Conservation (phyloP, 495 filamentous ascomycete species). For the Podospora comata region DNA sequence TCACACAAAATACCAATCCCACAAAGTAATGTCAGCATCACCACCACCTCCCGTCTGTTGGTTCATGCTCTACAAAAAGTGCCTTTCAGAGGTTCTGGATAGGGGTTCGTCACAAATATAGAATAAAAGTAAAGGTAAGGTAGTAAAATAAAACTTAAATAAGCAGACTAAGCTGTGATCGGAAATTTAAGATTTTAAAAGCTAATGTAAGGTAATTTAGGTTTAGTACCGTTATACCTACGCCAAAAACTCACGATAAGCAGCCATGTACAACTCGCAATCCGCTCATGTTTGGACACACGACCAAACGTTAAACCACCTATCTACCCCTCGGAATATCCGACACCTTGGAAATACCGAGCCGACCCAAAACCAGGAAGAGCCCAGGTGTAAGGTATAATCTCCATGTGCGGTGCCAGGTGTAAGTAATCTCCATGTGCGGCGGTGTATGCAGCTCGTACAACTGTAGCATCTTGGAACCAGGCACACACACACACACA, state of each 20-base stretch:
- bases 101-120: too few species aligned
- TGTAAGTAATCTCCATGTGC: neutral
- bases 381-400: too few species aligned
- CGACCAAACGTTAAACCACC: neutral
- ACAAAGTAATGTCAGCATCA: neutral
- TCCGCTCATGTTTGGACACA: neutral
- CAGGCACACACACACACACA: neutral
- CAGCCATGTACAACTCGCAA: neutral
- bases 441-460: neutral
- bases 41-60: neutral
- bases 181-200: too few species aligned
- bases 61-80: neutral
- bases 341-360: neutral
- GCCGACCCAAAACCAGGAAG: too few species aligned
- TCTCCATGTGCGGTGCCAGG: neutral
- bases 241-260: neutral
- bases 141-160: too few species aligned
- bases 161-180: too few species aligned
- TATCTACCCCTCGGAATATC: neutral
- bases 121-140: too few species aligned
- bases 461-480: neutral
- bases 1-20: neutral
- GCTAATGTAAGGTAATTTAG: too few species aligned
- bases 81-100: too few species aligned
- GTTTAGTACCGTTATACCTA: neutral